Percentiles rank a stretch among this genome's conserved stretches.
Evolutionary conservation across 345 rosid genomes (phyloP).

Genomic region (Trapa incisa): DNA sequence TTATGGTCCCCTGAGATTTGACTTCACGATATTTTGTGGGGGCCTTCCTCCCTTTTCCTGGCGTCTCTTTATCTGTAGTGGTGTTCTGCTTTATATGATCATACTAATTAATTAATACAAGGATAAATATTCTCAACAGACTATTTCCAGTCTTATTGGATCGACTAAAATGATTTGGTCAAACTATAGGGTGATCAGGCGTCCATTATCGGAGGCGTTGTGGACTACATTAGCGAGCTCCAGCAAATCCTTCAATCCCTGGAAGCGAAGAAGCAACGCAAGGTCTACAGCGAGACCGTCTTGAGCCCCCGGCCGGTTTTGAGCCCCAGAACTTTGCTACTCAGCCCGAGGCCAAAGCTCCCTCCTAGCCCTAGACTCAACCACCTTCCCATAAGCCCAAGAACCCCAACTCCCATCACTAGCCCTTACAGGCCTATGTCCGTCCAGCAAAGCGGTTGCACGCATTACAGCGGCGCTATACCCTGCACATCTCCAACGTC

Average conservation of each 20-base stretch:
- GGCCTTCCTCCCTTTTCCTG: too few species aligned
- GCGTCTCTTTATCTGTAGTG: too few species aligned
- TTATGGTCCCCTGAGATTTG: neutral
- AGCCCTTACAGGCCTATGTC: conserved; percentile 15
- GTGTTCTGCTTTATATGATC: too few species aligned
- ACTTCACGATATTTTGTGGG: too few species aligned
- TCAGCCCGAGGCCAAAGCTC: conserved; percentile 35
- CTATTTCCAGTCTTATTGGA: too few species aligned
- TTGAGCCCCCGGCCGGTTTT: conserved; percentile 65
- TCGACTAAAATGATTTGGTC: too few species aligned
- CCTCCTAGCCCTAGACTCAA: conserved; percentile 9
- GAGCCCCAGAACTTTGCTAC: conserved; percentile 15
- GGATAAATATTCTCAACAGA: too few species aligned
- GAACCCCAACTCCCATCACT: conserved; percentile 17
- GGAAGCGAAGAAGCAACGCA: conserved; percentile 90
- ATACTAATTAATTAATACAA: too few species aligned
- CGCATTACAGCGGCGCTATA: neutral
- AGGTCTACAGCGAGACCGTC: conserved; percentile 57
- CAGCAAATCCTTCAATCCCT: conserved; percentile 82
- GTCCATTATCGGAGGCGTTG: conserved; percentile 93
- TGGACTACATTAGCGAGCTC: conserved; percentile 84
- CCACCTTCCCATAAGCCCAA: conserved; percentile 15
- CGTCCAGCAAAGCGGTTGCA: neutral
- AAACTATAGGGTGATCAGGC: conserved; percentile 83
- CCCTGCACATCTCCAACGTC: conserved; percentile 48